A percentile compares a stretch with the other conserved stretches of the same genome.
phyloP scores from a whole-genome alignment of 805 yeast genomes.

The Starmera caribaea region DNA sequence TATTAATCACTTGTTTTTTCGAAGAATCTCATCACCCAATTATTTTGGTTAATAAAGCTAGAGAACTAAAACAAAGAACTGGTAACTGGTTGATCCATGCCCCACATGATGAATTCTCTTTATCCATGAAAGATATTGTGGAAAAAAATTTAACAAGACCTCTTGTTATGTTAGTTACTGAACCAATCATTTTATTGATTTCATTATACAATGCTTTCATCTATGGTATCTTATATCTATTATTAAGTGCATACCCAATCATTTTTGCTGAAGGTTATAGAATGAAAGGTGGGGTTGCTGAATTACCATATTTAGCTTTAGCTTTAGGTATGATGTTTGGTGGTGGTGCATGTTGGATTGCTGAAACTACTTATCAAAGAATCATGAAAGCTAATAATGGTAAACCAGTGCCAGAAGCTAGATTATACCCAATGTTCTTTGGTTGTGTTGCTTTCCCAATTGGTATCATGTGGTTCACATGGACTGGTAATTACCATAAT shows the following conservation, averaged over 20 bases:
- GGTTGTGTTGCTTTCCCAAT: slow-evolving; percentile 66
- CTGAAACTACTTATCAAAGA: slow-evolving; percentile 43
- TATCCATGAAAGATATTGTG: slow-evolving; percentile 48
- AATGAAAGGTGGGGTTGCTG: slow-evolving; percentile 54
- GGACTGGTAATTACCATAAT: slow-evolving; percentile 74
- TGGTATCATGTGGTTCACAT: slow-evolving; percentile 79
- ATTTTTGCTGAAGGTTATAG: slow-evolving; percentile 56
- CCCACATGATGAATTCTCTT: slow-evolving; percentile 55
- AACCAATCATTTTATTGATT: slow-evolving; percentile 63
- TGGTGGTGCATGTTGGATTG: slow-evolving; percentile 37
- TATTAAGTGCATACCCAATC: slow-evolving; percentile 68
- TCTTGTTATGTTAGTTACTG: slow-evolving; percentile 50
- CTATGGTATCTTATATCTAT: slow-evolving; percentile 68
- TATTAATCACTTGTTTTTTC: slow-evolving; percentile 32
- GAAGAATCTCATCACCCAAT: slow-evolving; percentile 70
- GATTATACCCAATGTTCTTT: slow-evolving; percentile 66
- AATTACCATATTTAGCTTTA: slow-evolving; percentile 74
- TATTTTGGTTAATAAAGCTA: slow-evolving; percentile 54
- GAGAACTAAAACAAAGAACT: slow-evolving; percentile 49
- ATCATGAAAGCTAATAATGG: slow-evolving; percentile 44
- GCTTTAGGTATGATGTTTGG: slow-evolving; percentile 60
- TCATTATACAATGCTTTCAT: slow-evolving; percentile 69
- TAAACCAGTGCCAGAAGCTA: slow-evolving; percentile 65
- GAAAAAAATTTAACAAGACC: slow-evolving; percentile 64
- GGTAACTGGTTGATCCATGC: slow-evolving; percentile 82